phyloP scores from a whole-genome alignment of 805 yeast genomes.

The Kodamaea kaohsiungensis region DNA sequence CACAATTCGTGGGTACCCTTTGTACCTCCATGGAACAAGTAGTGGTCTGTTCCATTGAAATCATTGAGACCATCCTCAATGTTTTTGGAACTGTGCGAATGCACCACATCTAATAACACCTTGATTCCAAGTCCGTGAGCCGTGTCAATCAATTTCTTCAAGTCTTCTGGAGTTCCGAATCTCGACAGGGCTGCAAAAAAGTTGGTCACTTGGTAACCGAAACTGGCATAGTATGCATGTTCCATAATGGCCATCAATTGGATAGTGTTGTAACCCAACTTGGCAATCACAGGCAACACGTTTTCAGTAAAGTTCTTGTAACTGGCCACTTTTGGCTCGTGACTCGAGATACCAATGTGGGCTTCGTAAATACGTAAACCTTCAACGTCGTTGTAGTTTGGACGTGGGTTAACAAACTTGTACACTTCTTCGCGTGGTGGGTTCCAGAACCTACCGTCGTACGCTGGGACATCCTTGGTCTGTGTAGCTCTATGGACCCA shows the following conservation, averaged over 20 bases:
- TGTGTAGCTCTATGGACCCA: conserved; percentile 87
- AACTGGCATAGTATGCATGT: conserved; percentile 96
- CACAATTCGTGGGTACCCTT: conserved; percentile 89
- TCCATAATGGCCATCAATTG: conserved; percentile 99
- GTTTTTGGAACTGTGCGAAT: conserved; percentile 93
- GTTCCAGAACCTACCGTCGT: conserved; percentile 94
- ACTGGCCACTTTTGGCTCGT: conserved; percentile 81
- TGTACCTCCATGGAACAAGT: conserved; percentile 89
- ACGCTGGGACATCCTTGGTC: conserved; percentile 51
- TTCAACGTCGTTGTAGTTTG: conserved; percentile 43
- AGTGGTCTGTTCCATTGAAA: conserved; percentile 95
- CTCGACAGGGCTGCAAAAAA: conserved; percentile 90
- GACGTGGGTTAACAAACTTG: conserved; percentile 64
- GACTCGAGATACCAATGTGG: conserved; percentile 91
- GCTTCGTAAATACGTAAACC: conserved; percentile 86
- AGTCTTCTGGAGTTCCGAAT: conserved; percentile 93
- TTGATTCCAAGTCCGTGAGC: conserved; percentile 88
- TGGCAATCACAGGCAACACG: conserved; percentile 79
- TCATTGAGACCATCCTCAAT: conserved; percentile 89
- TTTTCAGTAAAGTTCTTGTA: conserved; percentile 82
- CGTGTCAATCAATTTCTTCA: conserved; percentile 84
- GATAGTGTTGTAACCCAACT: conserved; percentile 87
- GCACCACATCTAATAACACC: conserved; percentile 89
- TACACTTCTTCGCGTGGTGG: conserved; percentile 53
- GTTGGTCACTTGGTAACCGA: conserved; percentile 95